Conservation (phyloP, 2,329 filamentous ascomycete genomes). For the Dendryphion nanum region DNA sequence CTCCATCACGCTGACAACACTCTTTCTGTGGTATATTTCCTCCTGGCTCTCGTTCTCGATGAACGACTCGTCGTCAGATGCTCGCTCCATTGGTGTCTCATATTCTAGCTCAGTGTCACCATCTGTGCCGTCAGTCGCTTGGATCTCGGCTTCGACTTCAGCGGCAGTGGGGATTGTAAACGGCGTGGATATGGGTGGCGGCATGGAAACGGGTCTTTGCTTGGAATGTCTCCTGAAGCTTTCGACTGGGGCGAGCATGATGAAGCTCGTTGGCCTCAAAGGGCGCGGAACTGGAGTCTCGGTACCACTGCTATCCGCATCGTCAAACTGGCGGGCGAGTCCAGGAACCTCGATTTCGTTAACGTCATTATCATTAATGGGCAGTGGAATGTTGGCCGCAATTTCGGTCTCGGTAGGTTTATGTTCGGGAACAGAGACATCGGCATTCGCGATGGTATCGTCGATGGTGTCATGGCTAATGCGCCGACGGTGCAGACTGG, state of each 20-base stretch:
- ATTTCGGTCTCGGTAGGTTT: constrained; percentile 46
- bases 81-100: constrained; percentile 22
- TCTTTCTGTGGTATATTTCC: constrained; percentile 5
- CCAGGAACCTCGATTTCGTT: constrained; percentile 80
- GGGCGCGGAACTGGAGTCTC: constrained; percentile 25
- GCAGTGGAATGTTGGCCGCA: constrained; percentile 66
- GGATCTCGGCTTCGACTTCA: constrained; percentile 1
- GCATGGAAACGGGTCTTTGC: constrained; percentile 32
- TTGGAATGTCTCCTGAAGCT: constrained; percentile 15
- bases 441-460: constrained; percentile 14
- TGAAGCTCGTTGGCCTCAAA: constrained; percentile 28
- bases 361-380: constrained; percentile 65
- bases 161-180: constrained; percentile 17
- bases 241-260: constrained; percentile 24
- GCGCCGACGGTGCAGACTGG: constrained; percentile 28
- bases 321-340: constrained; percentile 64
- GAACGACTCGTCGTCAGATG: constrained; percentile 19
- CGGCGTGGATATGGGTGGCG: constrained; percentile 16
- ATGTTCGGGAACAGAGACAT: constrained; percentile 39
- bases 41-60: constrained; percentile 21
- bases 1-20: constrained; percentile 5
- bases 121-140: background rate
- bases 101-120: constrained; percentile 11
- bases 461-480: constrained; percentile 30
- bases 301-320: constrained; percentile 33